A percentile compares a stretch with the other conserved stretches of the same genome.
phyloP scores from a whole-genome alignment of 805 yeast species.

The Pichia insulana region DNA sequence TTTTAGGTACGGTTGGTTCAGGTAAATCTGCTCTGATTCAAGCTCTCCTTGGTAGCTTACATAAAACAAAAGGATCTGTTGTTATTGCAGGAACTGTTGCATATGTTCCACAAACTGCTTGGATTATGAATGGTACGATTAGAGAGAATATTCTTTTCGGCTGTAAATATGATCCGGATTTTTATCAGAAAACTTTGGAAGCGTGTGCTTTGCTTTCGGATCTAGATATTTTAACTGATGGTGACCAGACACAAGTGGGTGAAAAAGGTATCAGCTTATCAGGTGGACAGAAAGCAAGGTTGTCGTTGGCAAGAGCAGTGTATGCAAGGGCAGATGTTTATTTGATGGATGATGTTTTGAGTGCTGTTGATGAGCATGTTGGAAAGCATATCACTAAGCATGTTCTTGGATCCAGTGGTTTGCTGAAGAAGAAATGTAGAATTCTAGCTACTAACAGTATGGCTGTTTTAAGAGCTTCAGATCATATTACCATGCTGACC shows the following conservation, averaged over 20 bases:
- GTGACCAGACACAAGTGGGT: constrained; percentile 89
- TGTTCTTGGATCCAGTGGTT: constrained; percentile 39
- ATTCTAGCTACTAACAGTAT: constrained; percentile 53
- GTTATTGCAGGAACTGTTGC: constrained; percentile 39
- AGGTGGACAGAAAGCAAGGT: constrained; percentile 97
- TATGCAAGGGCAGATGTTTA: constrained; percentile 90
- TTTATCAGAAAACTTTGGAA: constrained; percentile 69
- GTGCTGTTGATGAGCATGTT: constrained; percentile 98
- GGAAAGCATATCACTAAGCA: constrained; percentile 70
- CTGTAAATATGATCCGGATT: constrained; percentile 68
- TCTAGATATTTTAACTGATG: constrained; percentile 71
- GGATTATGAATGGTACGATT: constrained; percentile 95
- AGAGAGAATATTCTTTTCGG: constrained; percentile 90
- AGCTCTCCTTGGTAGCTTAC: constrained; percentile 47
- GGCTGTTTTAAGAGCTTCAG: constrained; percentile 47
- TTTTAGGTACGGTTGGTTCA: constrained; percentile 61
- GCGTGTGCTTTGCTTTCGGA: constrained; percentile 87
- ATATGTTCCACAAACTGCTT: constrained; percentile 68
- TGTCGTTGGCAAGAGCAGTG: constrained; percentile 91
- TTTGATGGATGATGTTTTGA: constrained; percentile 82
- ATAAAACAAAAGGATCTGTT: constrained; percentile 27
- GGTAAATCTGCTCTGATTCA: constrained; percentile 56
- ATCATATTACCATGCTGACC: constrained; percentile 50
- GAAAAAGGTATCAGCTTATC: constrained; percentile 94
- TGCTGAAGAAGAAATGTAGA: constrained; percentile 43